Base-by-base conservation (phyloP, 2,329 filamentous ascomycete species). In the Sarocladium oryzae region DNA sequence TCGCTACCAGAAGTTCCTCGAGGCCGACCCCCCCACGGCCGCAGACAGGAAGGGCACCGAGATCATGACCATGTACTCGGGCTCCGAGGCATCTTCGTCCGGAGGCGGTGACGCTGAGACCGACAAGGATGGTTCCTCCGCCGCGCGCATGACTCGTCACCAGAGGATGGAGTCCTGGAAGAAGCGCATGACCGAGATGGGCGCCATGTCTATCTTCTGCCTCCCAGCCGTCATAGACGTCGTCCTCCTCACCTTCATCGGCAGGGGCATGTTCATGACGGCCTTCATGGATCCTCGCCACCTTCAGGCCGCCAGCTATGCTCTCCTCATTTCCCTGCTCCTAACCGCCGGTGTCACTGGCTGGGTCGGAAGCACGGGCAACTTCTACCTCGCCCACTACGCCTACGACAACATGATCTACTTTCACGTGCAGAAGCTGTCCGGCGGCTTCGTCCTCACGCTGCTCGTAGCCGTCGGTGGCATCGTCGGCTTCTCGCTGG, bases 141-240 rank as follows among this genome's bases (percentile, higher is more conserved):
- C 46, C 3, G 23, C 45, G 2, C 51, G 49, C 2, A 37, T 54
- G 24, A 57, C 53, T 2, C 43, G 45, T 9, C 52, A 54, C 9
- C 53, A 57, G 51, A 52, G 48, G 33, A 9, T 56, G 5, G 49
- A 54, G 16, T 46, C 52, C 3, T 59, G 57, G 57, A 58, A 57
- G 50, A 60, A 59, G 55, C 57, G 57, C 13, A 55, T 62, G 65
- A 76, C 58, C 56, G 74, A 57, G 49, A 77, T 81, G 53, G 78
- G 77, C 0, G 81, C 80, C 55, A 65, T 84, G 21, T 77, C 77
- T 54, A 78, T 84, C 28, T 84, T 85, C 56, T 80, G 79, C 9
- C 73, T 84, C 38, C 81, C 81, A 0, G 81, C 81, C 21, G 69
- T 84, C 49, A 70, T 84, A 36, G 81, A 85, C 59, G 80, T 84